Conservation (phyloP, 1,284 basidiomycete species). For the Volvariella volvacea region DNA sequence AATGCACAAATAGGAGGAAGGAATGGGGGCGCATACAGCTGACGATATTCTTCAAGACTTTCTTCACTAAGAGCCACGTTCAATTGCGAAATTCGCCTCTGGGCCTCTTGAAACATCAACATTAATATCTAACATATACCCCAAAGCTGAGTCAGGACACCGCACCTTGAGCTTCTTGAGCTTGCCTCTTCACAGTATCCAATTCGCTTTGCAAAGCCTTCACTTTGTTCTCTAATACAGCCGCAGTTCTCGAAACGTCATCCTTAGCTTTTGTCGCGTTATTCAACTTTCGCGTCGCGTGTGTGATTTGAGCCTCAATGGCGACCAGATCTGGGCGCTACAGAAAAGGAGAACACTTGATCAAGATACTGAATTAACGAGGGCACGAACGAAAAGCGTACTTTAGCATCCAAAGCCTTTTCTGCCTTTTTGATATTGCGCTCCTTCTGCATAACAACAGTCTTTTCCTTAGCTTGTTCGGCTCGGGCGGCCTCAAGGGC, state of each 20-base stretch:
- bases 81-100: conserved; percentile 64
- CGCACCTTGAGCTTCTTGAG: conserved; percentile 72
- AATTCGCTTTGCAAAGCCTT: conserved; percentile 59
- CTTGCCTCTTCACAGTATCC: conserved; percentile 58
- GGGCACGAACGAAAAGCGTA: too few species aligned
- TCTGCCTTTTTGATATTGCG: conserved; percentile 76
- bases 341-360: too few species aligned
- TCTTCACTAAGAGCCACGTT: conserved; percentile 80
- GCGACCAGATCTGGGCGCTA: conserved; percentile 80
- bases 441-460: conserved; percentile 69
- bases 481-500: conserved; percentile 71
- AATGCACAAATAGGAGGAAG: conserved; percentile 2
- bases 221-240: conserved; percentile 60
- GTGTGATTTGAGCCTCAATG: conserved; percentile 82
- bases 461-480: conserved; percentile 76
- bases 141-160: background rate
- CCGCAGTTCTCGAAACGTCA: conserved; percentile 64
- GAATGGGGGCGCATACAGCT: conserved; percentile 50
- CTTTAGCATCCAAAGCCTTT: conserved; percentile 79
- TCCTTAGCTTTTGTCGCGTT: conserved; percentile 63
- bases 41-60: conserved; percentile 83
- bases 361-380: too few species aligned
- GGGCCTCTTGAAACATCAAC: conserved; percentile 48
- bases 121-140: conserved; percentile 6
- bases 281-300: conserved; percentile 72